Evolutionary conservation across 23 red algal species (phyloP), one percentile per base, ranked within the genome.

Genomic region (Gracilaria domingensis): DNA sequence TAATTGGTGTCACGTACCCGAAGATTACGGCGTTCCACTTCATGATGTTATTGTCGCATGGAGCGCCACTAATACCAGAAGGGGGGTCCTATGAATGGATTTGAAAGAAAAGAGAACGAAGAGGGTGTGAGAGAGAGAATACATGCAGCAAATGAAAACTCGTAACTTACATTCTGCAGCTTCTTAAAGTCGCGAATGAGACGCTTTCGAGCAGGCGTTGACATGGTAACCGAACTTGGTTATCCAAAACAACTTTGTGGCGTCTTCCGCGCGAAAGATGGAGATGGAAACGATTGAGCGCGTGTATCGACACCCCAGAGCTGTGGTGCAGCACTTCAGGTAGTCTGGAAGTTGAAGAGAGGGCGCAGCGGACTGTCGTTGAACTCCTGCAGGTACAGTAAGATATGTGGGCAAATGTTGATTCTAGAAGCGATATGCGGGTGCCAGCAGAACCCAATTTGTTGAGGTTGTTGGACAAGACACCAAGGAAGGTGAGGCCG

Each of bases 121-220:
- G 30, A 35, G 5, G 25, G 32, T 38, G n/a, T 30, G 44, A 92
- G 51, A 60, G 17, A 80, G 34, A 47, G n/a, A n/a, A n/a, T n/a
- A n/a, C n/a, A n/a, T n/a, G n/a, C n/a, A n/a, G n/a, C n/a, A n/a
- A n/a, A n/a, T n/a, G n/a, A n/a, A n/a, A n/a, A n/a, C n/a, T n/a
- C n/a, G n/a, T n/a, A 62, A 75, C 94, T 0, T 93, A 96, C 95
- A 65, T 93, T 89, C 74, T 99, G 94, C 18, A 99, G 93, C 82
- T 96, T 96, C 56, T 99, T 99, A 66, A 99, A 99, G 91, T 99
- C 97, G 34, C 97, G 82, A 67, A 99, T 99, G 47, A 99, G 92
- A 61, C 97, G 86, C 80, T 95, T 78, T 48, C 97, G 83, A 55
- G 97, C 97, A 25, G 97, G 97, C 17, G 97, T 99, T 44, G 94